Base-by-base conservation (phyloP, 2,329 filamentous ascomycete species). In the Tolypocladium tundrense region DNA sequence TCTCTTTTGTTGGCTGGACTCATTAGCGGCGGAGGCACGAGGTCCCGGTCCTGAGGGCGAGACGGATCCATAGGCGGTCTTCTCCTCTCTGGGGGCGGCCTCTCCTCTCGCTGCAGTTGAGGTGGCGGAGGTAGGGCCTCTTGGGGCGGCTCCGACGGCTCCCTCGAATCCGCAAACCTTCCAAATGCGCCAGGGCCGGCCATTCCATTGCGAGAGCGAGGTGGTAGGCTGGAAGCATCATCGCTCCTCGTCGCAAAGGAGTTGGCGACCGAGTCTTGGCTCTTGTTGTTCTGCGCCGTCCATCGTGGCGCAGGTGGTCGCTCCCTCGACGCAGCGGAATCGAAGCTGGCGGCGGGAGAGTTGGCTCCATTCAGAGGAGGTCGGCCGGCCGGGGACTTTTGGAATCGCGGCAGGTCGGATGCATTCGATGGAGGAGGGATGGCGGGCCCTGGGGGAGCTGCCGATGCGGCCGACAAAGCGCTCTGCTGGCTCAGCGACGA, bases 51-150 rank as follows among this genome's bases (percentile, higher is more conserved):
- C 54, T 77, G 74, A 9, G 81, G 80, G 39, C 81, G 75, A 8
- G 79, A 70, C 9, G 81, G 79, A 59, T 86, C 81, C 83, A 89
- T 87, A 0, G 85, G 84, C 2, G 86, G 86, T 54, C 86, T 75
- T 68, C 80, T 85, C 60, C 86, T 77, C 63, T 88, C 85, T 0
- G 86, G 86, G 1, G 82, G 78, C 40, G 75, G 76, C 27, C 79
- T 73, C 41, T 78, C 78, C 9, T 68, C 61, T 39, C 67, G 67
- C n/a, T 66, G 66, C 42, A 63, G 64, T 21, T 60, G 60, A 33
- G 62, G 57, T 6, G 60, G 51, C 21, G 57, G 53, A n/a, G 57
- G 48, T 21, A 55, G 40, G 27, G 37, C 24, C 16, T 65, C 62
- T 19, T 60, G 61, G 11, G 60, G 45, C 35, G 59, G 57, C 16